These are phyloP conservation scores for Cyamopsis tetragonoloba DNA, from an alignment of 306 rosid species.

Conservation along the genomic window DNA sequence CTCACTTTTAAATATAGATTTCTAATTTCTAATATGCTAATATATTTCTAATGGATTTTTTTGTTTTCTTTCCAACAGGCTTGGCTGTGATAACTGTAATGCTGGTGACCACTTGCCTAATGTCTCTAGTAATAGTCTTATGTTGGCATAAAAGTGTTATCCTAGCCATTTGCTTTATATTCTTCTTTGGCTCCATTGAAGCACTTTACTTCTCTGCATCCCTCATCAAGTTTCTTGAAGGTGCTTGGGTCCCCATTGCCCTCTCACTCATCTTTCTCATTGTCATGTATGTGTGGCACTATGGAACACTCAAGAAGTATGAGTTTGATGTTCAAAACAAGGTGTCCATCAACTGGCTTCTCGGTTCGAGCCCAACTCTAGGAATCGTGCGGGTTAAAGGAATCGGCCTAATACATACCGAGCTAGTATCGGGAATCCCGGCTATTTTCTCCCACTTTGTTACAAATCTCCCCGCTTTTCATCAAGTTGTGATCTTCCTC, in stretches of 20 bases:
- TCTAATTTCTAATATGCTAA: not conserved
- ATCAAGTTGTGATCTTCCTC: slow-evolving; percentile 74
- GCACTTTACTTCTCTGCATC: slow-evolving; percentile 83
- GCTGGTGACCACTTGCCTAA: slow-evolving; percentile 85
- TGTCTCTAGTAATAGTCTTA: slow-evolving; percentile 76
- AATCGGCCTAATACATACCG: slow-evolving; percentile 67
- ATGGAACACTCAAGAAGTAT: slow-evolving; percentile 65
- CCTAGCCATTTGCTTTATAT: slow-evolving; percentile 52
- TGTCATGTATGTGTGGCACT: slow-evolving; percentile 74
- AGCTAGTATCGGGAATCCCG: slow-evolving; percentile 76
- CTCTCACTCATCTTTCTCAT: slow-evolving; percentile 45
- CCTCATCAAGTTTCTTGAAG: slow-evolving; percentile 65
- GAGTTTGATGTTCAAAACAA: slow-evolving; percentile 71
- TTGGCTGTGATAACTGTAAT: slow-evolving; percentile 79
- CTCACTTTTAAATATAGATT: too few species aligned
- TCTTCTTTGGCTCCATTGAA: slow-evolving; percentile 65
- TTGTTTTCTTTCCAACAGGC: slow-evolving; percentile 41
- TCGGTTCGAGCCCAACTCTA: slow-evolving; percentile 61
- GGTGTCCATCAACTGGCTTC: slow-evolving; percentile 78
- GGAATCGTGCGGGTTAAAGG: slow-evolving; percentile 81
- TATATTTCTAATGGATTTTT: not conserved
- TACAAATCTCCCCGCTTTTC: slow-evolving; percentile 82
- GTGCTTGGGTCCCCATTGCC: slow-evolving; percentile 83
- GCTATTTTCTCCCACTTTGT: slow-evolving; percentile 79
- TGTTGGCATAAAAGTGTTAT: slow-evolving; percentile 66